phyloP scores from a whole-genome alignment of 495 filamentous ascomycete genomes.

The Xylaria nigripes region DNA sequence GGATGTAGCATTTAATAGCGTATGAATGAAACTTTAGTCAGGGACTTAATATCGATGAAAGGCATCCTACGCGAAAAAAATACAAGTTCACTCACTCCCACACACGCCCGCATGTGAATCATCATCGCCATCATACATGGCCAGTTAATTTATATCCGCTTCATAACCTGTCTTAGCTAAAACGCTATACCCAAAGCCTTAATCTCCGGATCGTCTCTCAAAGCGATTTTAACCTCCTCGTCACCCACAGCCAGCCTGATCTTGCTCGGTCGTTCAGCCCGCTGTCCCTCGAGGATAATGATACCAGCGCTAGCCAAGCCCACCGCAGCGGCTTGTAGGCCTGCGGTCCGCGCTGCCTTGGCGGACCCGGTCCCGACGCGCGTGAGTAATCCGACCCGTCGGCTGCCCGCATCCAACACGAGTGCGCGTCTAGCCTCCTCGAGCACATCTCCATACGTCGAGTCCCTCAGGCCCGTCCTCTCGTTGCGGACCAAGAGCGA shows the following conservation, averaged over 20 bases:
- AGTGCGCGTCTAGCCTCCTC: slow-evolving; percentile 77
- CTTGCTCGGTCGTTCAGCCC: slow-evolving; percentile 77
- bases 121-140: not conserved
- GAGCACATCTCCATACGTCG: slow-evolving; percentile 78
- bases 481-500: slow-evolving; percentile 71
- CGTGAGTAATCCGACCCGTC: slow-evolving; percentile 27
- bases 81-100: not conserved
- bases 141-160: too few relatives aligned
- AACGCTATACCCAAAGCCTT: slow-evolving; percentile 55
- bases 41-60: too few relatives aligned
- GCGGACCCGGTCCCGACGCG: not conserved
- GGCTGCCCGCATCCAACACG: slow-evolving; percentile 50
- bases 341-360: slow-evolving; percentile 43
- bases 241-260: slow-evolving; percentile 77
- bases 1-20: not conserved
- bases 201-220: slow-evolving; percentile 82
- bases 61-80: too few relatives aligned
- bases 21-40: not conserved
- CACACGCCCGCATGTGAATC: too few relatives aligned
- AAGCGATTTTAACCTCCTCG: slow-evolving; percentile 80
- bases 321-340: slow-evolving; percentile 63
- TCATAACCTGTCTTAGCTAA: slow-evolving; percentile 9
- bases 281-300: slow-evolving; percentile 67
- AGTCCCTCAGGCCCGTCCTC: slow-evolving; percentile 77
- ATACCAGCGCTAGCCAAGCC: slow-evolving; percentile 83